Evolutionary conservation across 2,329 filamentous ascomycete genomes (phyloP), one percentile per base, ranked within the genome.

Genomic region (Fusarium verrucosum): DNA sequence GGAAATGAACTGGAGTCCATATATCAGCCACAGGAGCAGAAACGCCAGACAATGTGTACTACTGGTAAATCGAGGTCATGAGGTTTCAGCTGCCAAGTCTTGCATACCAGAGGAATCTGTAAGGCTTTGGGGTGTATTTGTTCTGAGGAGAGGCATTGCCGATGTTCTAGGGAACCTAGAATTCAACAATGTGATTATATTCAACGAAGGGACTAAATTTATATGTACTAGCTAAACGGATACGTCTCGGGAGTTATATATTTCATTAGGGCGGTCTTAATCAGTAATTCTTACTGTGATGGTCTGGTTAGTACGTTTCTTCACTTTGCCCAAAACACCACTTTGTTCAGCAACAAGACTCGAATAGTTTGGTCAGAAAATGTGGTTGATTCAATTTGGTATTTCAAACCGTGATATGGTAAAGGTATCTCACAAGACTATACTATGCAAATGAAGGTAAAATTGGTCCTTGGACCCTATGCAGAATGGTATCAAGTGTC

Each of bases 401-500:
- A 50, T 37, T 26, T 36, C 44, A 53, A 52, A 25, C 23, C 35
- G 43, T 60, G 37, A 33, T 25, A 11, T 32, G 30, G 6, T 32
- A 36, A 50, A 62, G 22, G 35, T 62, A 54, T 58, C 35, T 51
- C 40, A 44, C 35, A 46, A 71, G 65, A 54, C 49, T 47, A 26
- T 35, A 51, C 56, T 56, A 62, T 62, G 52, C 56, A 50, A 55
- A 68, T 44, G 46, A 58, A 63, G 52, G 60, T 58, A 64, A 41
- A 70, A 60, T 47, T 54, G 63, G 25, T 62, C 50, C 28, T 64
- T 30, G 40, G 44, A 62, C 53, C 51, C 23, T 55, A 57, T 65
- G 50, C 67, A 68, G 68, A 68, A 70, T 71, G 68, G 69, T 71
- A 72, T 72, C 69, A 70, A 64, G 68, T 66, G 58, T 52, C 41